These are phyloP conservation scores for Penicillium sumatraense DNA, from an alignment of 2,329 filamentous ascomycete genomes.

Conservation along the genomic window DNA sequence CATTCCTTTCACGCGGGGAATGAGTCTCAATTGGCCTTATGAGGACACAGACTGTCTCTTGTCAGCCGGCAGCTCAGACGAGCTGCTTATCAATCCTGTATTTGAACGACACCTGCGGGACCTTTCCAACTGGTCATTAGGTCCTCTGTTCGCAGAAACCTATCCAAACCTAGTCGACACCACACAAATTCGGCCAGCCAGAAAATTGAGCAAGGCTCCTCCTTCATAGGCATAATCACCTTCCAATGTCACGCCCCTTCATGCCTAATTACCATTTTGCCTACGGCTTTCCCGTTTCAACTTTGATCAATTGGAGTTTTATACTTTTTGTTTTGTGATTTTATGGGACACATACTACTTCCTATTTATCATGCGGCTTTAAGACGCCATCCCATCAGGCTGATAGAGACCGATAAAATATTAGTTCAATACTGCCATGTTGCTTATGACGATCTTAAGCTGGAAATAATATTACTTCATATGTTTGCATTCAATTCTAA, in stretches of 20 bases:
- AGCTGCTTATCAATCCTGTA: constrained; percentile 80
- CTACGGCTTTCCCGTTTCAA: background rate
- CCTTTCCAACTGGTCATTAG: constrained; percentile 80
- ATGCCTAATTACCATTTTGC: background rate
- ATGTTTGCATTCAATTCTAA: constrained; percentile 2
- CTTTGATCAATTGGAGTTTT: background rate
- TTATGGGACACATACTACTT: background rate
- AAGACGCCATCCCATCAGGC: background rate
- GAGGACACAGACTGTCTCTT: constrained; percentile 72
- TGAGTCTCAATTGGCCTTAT: constrained; percentile 85
- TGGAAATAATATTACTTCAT: constrained; percentile 5
- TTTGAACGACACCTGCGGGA: constrained; percentile 80
- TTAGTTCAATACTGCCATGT: background rate
- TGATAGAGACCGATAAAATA: background rate
- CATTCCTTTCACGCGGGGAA: constrained; percentile 75
- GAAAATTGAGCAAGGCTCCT: background rate
- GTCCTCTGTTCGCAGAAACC: constrained; percentile 66
- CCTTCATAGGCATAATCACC: background rate
- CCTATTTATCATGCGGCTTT: background rate
- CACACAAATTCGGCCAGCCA: constrained; percentile 36
- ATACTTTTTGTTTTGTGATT: background rate
- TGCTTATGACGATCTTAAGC: background rate
- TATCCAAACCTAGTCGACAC: constrained; percentile 63
- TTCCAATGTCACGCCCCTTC: background rate
- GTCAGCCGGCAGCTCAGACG: constrained; percentile 56